Conservation (phyloP, 768 basidiomycete genomes). For the Leccinellum luteum region DNA sequence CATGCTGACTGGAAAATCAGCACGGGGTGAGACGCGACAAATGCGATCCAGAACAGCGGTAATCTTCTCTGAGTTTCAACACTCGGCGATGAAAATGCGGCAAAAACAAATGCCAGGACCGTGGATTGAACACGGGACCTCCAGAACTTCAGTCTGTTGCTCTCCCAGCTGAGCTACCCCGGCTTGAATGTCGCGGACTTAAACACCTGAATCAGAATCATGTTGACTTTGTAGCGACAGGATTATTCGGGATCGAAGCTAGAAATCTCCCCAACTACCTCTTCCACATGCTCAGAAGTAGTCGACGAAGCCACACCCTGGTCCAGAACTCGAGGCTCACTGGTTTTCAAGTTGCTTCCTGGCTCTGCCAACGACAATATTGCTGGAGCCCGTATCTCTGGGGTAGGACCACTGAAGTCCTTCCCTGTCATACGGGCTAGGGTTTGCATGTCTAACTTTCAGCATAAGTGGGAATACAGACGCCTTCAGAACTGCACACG, state of each 20-base stretch:
- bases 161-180: slow-evolving; percentile 75
- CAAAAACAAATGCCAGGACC: slow-evolving; percentile 43
- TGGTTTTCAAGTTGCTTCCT: background rate
- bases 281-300: slow-evolving; percentile 29
- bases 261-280: slow-evolving; percentile 31
- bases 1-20: too few relatives aligned
- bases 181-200: slow-evolving; percentile 27
- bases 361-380: slow-evolving; percentile 34
- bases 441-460: slow-evolving; percentile 59
- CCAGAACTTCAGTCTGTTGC: slow-evolving; percentile 70
- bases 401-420: slow-evolving; percentile 80
- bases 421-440: slow-evolving; percentile 80
- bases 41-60: too few relatives aligned
- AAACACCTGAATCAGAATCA: background rate
- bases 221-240: background rate
- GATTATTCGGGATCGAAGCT: slow-evolving; percentile 21
- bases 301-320: slow-evolving; percentile 32
- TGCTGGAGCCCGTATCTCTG: slow-evolving; percentile 54
- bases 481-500: slow-evolving; percentile 20
- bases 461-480: background rate
- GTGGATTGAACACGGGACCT: slow-evolving; percentile 59
- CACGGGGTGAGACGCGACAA: too few relatives aligned
- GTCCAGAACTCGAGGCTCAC: background rate
- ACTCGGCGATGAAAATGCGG: background rate
- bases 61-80: too few relatives aligned